phyloP scores from a whole-genome alignment of 257 asterid genomes.

The Solanum etuberosum region DNA sequence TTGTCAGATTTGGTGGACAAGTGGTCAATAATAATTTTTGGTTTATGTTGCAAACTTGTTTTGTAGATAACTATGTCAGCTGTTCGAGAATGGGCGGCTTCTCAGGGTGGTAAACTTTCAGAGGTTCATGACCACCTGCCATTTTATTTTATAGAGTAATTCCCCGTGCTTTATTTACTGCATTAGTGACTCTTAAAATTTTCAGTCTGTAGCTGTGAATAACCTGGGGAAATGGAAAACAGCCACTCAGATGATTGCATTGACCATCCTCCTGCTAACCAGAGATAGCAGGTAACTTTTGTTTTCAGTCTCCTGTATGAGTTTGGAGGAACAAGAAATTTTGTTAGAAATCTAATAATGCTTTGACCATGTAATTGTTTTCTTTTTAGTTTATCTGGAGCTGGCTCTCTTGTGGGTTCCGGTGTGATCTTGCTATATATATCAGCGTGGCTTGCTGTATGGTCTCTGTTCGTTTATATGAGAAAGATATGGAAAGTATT shows the following conservation, averaged over 20 bases:
- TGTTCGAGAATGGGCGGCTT: conserved; percentile 99
- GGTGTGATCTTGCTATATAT: conserved; percentile 62
- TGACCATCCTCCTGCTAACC: conserved; percentile 75
- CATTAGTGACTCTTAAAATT: neutral
- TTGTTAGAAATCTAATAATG: neutral
- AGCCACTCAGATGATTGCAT: conserved; percentile 85
- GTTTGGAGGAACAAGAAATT: neutral
- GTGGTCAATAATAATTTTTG: neutral
- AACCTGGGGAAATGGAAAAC: conserved; percentile 97
- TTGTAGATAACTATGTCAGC: conserved; percentile 97
- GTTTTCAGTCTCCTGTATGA: neutral
- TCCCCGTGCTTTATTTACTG: neutral
- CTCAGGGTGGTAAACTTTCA: conserved; percentile 76
- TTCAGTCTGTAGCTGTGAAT: conserved; percentile 94
- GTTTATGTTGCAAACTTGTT: neutral
- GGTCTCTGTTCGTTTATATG: conserved; percentile 67
- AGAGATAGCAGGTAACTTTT: conserved; percentile 69
- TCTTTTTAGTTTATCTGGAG: conserved; percentile 43
- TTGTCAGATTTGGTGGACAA: neutral
- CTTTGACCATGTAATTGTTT: neutral
- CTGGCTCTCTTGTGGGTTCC: conserved; percentile 37
- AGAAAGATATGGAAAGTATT: conserved; percentile 64
- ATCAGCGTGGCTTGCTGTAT: conserved; percentile 78
- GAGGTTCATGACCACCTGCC: conserved; percentile 33
- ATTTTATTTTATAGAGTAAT: neutral